These are phyloP conservation scores for Botryotinia globosa DNA, from an alignment of 2,329 filamentous ascomycete species.

Conservation along the genomic window DNA sequence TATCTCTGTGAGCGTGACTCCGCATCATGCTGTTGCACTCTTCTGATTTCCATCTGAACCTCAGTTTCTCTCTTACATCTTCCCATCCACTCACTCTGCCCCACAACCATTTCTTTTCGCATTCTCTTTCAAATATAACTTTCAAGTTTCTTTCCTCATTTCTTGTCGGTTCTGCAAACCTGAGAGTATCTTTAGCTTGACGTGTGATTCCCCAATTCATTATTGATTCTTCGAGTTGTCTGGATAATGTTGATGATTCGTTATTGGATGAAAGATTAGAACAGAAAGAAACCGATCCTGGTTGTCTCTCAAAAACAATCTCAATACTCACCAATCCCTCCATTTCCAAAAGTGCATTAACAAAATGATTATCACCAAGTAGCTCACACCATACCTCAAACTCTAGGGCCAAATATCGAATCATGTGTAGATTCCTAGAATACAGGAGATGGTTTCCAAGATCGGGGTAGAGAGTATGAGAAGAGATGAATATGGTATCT, in stretches of 20 bases:
- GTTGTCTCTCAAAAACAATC: background rate
- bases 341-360: constrained; percentile 15
- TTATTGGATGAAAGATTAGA: background rate
- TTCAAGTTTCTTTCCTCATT: background rate
- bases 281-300: background rate
- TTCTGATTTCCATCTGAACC: background rate
- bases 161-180: background rate
- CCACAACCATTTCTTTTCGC: constrained; percentile 15
- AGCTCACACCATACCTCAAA: background rate
- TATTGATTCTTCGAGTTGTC: background rate
- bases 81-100: constrained; percentile 11
- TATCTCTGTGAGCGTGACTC: too few species aligned
- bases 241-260: background rate
- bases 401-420: background rate
- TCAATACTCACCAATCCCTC: background rate
- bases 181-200: too few species aligned
- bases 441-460: constrained; percentile 11
- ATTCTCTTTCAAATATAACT: background rate
- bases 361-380: constrained; percentile 14
- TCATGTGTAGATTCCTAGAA: background rate
- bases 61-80: background rate
- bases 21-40: too few species aligned
- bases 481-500: background rate
- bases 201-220: background rate
- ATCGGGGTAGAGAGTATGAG: background rate